Evolutionary conservation across 441 rosid genomes (phyloP), one percentile per base, ranked within the genome.

Genomic region (Adansonia rubrostipa): DNA sequence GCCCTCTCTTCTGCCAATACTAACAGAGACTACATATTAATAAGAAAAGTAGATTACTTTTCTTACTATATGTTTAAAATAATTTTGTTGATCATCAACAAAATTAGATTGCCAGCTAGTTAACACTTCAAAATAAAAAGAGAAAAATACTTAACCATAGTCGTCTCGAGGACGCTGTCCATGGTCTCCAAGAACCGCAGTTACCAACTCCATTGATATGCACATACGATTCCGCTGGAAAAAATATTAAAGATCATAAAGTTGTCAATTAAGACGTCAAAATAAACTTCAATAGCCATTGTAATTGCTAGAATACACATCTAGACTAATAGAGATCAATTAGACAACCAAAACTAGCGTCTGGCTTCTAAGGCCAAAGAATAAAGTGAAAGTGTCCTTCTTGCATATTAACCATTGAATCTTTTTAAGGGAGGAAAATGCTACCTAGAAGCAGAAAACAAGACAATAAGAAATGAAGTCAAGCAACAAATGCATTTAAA

Each of bases 161-260:
- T 96, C 99, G 53, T 94, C 97, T 60, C 44, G 78, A 47, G 99
- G 98, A 15, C 97, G 95, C 79, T 96, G 98, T 57, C 98, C 99
- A 80, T 96, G 99, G 84, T 96, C 99, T 82, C 99, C 99, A 60
- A 96, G 90, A 77, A 96, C 98, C 60, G 98, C 99, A 62, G 99
- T 96, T 44, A 96, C 99, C 80, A 96, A 86, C 85, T 96, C 99
- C 99, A 94, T 96, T 70, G 99, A 96, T 87, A 96, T 86, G 87
- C 94, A 94, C 90, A 92, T 89, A 40, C 81, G 92, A 64, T 87
- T 89, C 79, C 77, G 84, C 99, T 96, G 89, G 62, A 77, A 87
- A 42, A 79, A 79, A 67, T 15, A 69, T 51, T 65, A 66, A 66
- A 10, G 73, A 42, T 68, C n/a, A 68, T 42, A 40, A 67, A 58